Evolutionary conservation across 2,329 filamentous ascomycete genomes (phyloP), one percentile per base, ranked within the genome.

Genomic region (Curvularia lunata): DNA sequence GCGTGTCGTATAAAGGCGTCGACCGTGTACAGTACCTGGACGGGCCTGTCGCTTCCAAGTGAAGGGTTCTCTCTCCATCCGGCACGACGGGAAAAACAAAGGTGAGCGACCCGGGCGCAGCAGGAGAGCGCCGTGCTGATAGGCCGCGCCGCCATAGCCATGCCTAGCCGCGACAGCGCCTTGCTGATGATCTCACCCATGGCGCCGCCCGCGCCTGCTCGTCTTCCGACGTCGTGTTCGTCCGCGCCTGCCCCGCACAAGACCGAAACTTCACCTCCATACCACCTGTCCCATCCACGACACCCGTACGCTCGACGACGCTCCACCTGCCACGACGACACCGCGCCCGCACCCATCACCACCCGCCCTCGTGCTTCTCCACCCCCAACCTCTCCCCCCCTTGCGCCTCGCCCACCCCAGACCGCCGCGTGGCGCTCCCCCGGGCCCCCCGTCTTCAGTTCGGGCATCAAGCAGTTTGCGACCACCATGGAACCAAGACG

Each of bases 401-500:
- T 53, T 54, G 62, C 61, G 57, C 52, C 57, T 48, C 54, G 34
- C 38, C 57, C 42, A 46, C 28, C 45, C 32, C 49, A 48, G 48
- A 51, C 60, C 66, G 52, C 56, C 54, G 54, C 59, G 52, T 53
- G 58, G 61, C 60, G 58, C 54, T 52, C 45, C 52, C 32, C 47
- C 47, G 47, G 21, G 21, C 47, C 32, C 41, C 40, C 49, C 16
- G 30, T 23, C 40, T 25, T 16, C 49, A 34, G 13, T 16, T 59
- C 54, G 57, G 34, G 42, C 48, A 55, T 41, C 55, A 45, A 28
- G 41, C 47, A 56, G 58, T 65, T 66, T 62, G 58, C 68, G 72
- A 68, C 68, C 59, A 73, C 21, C 59, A 90, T 89, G 87, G 87
- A 90, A 69, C 82, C 82, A 76, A 84, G 85, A 75, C 81, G 82